phyloP scores from a whole-genome alignment of 495 filamentous ascomycete genomes.

The Polyplosphaeria fusca region DNA sequence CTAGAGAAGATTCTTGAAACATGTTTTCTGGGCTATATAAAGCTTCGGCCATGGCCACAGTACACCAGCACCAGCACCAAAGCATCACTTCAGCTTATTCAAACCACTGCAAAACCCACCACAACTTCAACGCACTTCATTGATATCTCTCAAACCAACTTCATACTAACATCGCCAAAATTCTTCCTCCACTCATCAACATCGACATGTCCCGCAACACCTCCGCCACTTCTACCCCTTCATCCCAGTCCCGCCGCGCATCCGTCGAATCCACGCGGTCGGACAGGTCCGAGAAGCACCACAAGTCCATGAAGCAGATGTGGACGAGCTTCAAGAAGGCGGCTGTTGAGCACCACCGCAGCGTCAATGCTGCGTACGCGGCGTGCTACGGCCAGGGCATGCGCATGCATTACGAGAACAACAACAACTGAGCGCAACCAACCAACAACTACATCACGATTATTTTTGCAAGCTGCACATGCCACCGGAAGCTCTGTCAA shows the following conservation, averaged over 20 bases:
- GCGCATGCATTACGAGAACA: neutral
- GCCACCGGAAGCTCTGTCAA: too few species aligned
- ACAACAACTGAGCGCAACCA: neutral
- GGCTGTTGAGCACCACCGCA: slow-evolving; percentile 15
- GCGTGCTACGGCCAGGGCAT: slow-evolving; percentile 7
- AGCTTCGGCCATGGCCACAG: neutral
- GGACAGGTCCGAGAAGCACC: neutral
- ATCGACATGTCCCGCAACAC: neutral
- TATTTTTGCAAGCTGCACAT: too few species aligned
- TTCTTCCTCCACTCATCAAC: neutral
- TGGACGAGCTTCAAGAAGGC: slow-evolving; percentile 12
- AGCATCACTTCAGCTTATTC: neutral
- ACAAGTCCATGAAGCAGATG: slow-evolving; percentile 5
- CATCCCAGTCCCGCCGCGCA: slow-evolving; percentile 1
- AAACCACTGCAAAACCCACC: neutral
- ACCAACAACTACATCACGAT: neutral
- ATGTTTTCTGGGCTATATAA: neutral
- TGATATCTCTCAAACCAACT: neutral
- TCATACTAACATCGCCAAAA: neutral
- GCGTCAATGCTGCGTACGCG: slow-evolving; percentile 12
- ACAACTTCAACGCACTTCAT: neutral
- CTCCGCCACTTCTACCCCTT: neutral
- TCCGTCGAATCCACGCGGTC: neutral
- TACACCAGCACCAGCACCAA: neutral
- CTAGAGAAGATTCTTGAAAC: neutral